phyloP scores from a whole-genome alignment of 2,329 filamentous ascomycete species.

The Septoria petroselini region DNA sequence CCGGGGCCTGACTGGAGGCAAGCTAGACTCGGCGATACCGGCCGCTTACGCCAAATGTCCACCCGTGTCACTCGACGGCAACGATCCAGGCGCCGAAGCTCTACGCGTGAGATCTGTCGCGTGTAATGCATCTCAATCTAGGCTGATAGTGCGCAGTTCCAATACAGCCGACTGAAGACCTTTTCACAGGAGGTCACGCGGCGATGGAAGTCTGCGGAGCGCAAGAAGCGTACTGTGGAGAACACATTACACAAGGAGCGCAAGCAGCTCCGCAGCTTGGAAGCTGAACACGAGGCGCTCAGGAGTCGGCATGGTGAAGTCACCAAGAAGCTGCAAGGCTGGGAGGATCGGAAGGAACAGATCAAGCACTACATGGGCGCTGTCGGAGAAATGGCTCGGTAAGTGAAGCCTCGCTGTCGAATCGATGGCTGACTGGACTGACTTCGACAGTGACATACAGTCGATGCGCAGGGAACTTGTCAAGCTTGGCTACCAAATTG shows the following conservation, averaged over 20 bases:
- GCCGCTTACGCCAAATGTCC: constrained; percentile 44
- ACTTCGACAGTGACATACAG: constrained; percentile 32
- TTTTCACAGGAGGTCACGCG: constrained; percentile 33
- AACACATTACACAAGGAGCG: constrained; percentile 29
- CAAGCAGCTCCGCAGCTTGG: constrained; percentile 22
- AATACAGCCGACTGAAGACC: constrained; percentile 43
- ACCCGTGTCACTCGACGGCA: constrained; percentile 41
- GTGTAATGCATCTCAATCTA: background rate
- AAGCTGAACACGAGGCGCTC: constrained; percentile 12
- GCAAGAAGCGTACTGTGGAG: constrained; percentile 27
- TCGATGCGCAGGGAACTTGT: constrained; percentile 31
- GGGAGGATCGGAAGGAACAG: constrained; percentile 35
- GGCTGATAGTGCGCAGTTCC: constrained; percentile 42
- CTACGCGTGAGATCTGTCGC: constrained; percentile 39
- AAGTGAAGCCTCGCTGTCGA: background rate
- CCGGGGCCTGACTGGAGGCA: constrained; percentile 42
- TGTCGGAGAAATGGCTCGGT: constrained; percentile 37
- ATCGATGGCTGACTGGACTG: background rate
- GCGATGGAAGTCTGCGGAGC: constrained; percentile 27
- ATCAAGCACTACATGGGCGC: constrained; percentile 40
- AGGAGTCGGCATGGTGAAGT: constrained; percentile 23
- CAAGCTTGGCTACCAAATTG: constrained; percentile 34
- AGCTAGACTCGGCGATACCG: constrained; percentile 47
- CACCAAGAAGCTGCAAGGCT: constrained; percentile 33
- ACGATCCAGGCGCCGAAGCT: constrained; percentile 42